Conservation (phyloP, 495 filamentous ascomycete genomes). For the Bryoglossum gracile region DNA sequence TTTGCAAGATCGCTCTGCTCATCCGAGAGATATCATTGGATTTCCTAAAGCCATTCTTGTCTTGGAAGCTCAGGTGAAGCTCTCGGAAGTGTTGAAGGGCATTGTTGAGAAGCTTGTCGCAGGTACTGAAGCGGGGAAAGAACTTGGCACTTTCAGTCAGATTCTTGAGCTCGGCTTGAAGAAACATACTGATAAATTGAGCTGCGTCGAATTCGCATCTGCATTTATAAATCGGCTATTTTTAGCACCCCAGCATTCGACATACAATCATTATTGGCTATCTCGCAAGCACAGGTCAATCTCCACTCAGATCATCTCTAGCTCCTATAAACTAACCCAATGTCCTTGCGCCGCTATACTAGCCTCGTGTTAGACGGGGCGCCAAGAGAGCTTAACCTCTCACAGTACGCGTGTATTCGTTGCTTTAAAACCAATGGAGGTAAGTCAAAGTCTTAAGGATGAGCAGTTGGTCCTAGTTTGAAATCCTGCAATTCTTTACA, state of each 20-base stretch:
- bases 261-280: slow-evolving; percentile 9
- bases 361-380: neutral
- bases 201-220: neutral
- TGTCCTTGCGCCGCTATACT: neutral
- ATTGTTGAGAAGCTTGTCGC: slow-evolving; percentile 1
- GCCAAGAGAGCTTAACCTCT: neutral
- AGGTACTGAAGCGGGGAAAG: neutral
- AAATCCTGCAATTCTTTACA: too few species aligned
- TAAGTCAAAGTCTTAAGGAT: too few species aligned
- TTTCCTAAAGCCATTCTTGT: slow-evolving; percentile 11
- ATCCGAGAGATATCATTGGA: slow-evolving; percentile 3
- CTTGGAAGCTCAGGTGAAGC: slow-evolving; percentile 8
- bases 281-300: slow-evolving; percentile 6
- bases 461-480: too few species aligned
- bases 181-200: neutral
- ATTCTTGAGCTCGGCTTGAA: neutral
- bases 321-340: slow-evolving; percentile 20
- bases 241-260: slow-evolving; percentile 14
- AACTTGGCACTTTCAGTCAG: neutral
- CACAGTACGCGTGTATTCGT: too few species aligned
- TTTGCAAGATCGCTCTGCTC: neutral
- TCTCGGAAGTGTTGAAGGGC: neutral
- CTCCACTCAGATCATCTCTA: slow-evolving; percentile 15
- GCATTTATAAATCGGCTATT: slow-evolving; percentile 13
- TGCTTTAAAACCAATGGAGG: too few species aligned